A percentile compares a stretch with the other conserved stretches of the same genome.
These are phyloP conservation scores for Laetiporus sulphureus DNA, from an alignment of 1,284 basidiomycete genomes.

Conservation along the genomic window DNA sequence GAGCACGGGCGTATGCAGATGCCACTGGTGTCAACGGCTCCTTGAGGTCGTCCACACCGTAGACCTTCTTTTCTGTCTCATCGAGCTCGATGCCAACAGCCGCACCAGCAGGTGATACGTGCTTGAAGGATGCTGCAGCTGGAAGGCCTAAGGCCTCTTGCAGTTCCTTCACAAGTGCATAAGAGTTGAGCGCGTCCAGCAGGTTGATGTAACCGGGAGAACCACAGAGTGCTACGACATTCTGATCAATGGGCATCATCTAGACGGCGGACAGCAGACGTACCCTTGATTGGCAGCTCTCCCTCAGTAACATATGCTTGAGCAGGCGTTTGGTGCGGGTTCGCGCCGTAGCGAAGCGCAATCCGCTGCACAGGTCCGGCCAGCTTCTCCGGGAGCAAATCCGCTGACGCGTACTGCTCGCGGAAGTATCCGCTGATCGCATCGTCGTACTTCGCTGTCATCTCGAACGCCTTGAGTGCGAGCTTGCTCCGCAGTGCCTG, in stretches of 20 bases:
- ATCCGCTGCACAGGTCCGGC: conserved; percentile 77
- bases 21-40: conserved; percentile 86
- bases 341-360: conserved; percentile 91
- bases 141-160: conserved; percentile 82
- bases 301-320: conserved; percentile 93
- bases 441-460: conserved; percentile 92
- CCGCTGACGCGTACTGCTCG: conserved; percentile 87
- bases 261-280: conserved; percentile 4
- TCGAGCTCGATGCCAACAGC: conserved; percentile 86
- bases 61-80: conserved; percentile 89
- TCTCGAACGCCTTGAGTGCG: conserved; percentile 97
- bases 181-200: conserved; percentile 97
- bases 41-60: conserved; percentile 94
- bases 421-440: conserved; percentile 97
- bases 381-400: conserved; percentile 54
- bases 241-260: background rate
- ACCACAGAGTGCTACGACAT: conserved; percentile 71
- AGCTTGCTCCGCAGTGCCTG: conserved; percentile 71
- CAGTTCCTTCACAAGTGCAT: conserved; percentile 93
- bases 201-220: conserved; percentile 99
- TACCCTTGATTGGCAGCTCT: conserved; percentile 91
- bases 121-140: conserved; percentile 98
- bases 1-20: conserved; percentile 91
- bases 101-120: conserved; percentile 96
- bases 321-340: conserved; percentile 98